Base-by-base conservation (phyloP, 1,284 basidiomycete genomes). In the Pseudomicrostroma phylloplanum region DNA sequence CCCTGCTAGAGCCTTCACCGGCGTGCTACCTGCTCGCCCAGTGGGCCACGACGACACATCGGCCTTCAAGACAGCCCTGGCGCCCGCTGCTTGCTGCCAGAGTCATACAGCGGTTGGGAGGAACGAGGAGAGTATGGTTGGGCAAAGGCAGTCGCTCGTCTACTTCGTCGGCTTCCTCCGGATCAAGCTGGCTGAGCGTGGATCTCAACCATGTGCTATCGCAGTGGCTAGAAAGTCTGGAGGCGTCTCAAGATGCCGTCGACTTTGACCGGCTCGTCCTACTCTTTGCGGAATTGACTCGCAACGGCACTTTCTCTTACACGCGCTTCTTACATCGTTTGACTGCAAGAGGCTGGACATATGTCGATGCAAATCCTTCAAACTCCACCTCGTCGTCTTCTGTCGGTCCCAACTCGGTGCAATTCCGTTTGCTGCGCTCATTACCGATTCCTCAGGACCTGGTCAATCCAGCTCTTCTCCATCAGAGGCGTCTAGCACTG, bases 241-340 rank as follows among this genome's bases (percentile, higher is more conserved):
- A 48, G 7, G 12, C 17, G 46, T 3, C 23, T n/a, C n/a, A 48
- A 7, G 46, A 48, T 48, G 7, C 46, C 12, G 46, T 48, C 12
- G n/a, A 48, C 46, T 48, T 48, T 11, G 81, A 82, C 43, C 82
- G 85, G 19, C 84, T 92, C 42, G 85, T 89, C 9, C 82, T 88
- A 23, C 81, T 92, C 4, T 89, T 88, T 64, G 91, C 89, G 12
- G 88, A 91, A 75, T 83, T 94, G 1, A 86, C 89, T 4, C 85
- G 88, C 70, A 81, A 84, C 26, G 87, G 86, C 2, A 78, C 92
- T 21, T 93, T 94, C 77, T 89, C 88, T 1, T 94, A 91, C 73
- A 83, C 86, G n/a, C 83, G 84, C 48, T 96, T 93, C 73, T 84
- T 94, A 36, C 89, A 92, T 73, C 85, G 89, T 26, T 83, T 96